phyloP scores from a whole-genome alignment of 2,329 filamentous ascomycete species.

The Aspergillus quadrilineatus region DNA sequence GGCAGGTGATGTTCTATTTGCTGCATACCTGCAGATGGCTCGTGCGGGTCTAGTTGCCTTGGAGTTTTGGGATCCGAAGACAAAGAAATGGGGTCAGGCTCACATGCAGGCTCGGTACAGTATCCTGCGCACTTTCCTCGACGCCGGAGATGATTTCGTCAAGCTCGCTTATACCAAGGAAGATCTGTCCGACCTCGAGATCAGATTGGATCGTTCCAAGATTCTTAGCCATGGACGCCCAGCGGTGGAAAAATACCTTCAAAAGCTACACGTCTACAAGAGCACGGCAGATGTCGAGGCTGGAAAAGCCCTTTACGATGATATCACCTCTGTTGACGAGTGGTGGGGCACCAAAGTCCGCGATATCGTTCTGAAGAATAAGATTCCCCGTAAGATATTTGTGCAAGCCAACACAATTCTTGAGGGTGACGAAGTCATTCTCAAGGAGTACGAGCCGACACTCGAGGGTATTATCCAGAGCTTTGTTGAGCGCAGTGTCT shows the following conservation, averaged over 20 bases:
- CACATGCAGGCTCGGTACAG: constrained; percentile 91
- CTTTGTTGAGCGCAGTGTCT: constrained; percentile 62
- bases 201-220: constrained; percentile 80
- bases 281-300: constrained; percentile 77
- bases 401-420: constrained; percentile 88
- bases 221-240: constrained; percentile 80
- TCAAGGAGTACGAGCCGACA: constrained; percentile 85
- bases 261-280: constrained; percentile 92
- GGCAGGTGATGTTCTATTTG: constrained; percentile 84
- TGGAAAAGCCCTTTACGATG: constrained; percentile 76
- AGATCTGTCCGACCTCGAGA: constrained; percentile 76
- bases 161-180: constrained; percentile 72
- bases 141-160: constrained; percentile 84
- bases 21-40: constrained; percentile 89
- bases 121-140: constrained; percentile 73
- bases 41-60: constrained; percentile 83
- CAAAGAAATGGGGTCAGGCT: constrained; percentile 85
- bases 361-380: constrained; percentile 57
- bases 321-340: constrained; percentile 78
- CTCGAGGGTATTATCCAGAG: constrained; percentile 80
- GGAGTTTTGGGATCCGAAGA: constrained; percentile 93
- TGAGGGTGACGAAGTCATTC: constrained; percentile 65
- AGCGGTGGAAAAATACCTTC: constrained; percentile 81
- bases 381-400: constrained; percentile 70
- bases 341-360: constrained; percentile 83